A percentile compares a stretch with the other conserved stretches of the same genome.
phyloP scores from a whole-genome alignment of 441 rosid species.

The Omphalea diandra region DNA sequence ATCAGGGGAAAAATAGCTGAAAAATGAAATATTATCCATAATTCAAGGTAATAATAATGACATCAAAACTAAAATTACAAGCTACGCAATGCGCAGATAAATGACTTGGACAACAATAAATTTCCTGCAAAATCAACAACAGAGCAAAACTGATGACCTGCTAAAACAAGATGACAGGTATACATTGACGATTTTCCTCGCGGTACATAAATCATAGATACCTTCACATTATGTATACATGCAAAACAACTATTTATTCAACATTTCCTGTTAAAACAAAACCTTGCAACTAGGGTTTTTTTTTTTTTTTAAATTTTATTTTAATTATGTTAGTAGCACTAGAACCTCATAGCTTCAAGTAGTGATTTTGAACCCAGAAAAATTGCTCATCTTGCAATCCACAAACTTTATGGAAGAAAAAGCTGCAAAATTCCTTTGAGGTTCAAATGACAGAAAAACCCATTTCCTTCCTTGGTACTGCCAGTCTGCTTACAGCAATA shows the following conservation, averaged over 20 bases:
- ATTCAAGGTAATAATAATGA: no score
- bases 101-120: no score
- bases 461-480: neutral
- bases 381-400: neutral
- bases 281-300: neutral
- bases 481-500: neutral
- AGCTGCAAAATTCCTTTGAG: neutral
- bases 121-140: neutral
- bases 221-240: neutral
- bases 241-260: neutral
- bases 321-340: neutral
- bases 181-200: neutral
- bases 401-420: neutral
- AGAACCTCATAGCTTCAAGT: neutral
- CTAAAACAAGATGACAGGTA: neutral
- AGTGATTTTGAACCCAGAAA: neutral
- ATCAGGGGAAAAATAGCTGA: no score
- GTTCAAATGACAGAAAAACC: neutral
- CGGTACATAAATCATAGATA: neutral
- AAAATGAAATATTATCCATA: no score
- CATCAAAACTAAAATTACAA: no score
- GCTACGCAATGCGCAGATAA: no score
- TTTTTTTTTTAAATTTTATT: neutral
- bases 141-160: neutral
- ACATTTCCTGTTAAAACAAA: conserved; percentile 1